Base-by-base conservation (phyloP, 2,329 filamentous ascomycete genomes). In the Ophiostoma sp. region DNA sequence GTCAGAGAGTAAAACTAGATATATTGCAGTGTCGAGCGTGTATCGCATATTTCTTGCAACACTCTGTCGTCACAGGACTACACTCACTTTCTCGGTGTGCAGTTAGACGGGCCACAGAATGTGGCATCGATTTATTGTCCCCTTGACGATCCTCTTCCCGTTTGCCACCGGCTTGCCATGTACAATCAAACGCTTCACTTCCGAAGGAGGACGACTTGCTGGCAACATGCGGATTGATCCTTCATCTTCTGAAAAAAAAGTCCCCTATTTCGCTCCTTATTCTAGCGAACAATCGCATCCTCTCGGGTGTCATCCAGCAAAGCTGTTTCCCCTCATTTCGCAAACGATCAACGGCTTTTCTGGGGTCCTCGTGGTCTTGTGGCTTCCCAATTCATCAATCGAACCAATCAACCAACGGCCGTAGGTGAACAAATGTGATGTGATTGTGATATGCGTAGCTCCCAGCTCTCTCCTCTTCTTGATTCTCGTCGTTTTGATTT, bases 261-360 rank as follows among this genome's bases (percentile, higher is more conserved):
- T 39, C 19, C n/a, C 59, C 25, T 45, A 45, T 39, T 19, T 55
- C 9, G 61, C 61, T 45, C 22, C n/a, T 31, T 22, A 55, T 39
- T 25, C 31, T 9, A 39, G 31, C 31, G 4, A 63, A 33, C 39
- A 55, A 28, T 12, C 12, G 22, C 70, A 39, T 57, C 22, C 25
- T 31, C 45, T 31, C 45, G 31, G 22, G 59, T 42, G n/a, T 45
- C 33, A 64, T 48, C 59, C 28, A 19, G n/a, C 39, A 66, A 15
- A 33, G n/a, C 15, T 39, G 9, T 28, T 33, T 33, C 70, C 28
- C 63, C 63, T 50, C 63, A 61, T 72, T 72, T 61, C 50, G 63
- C 71, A 72, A 3, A 59, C 52, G 63, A 72, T 69, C 39, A 69
- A 52, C 71, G 55, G 64, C 48, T n/a, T 52, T 64, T 25, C 17